Evolutionary conservation across 139 green algal species (phyloP).

Genomic region (Haematococcus sp.): DNA sequence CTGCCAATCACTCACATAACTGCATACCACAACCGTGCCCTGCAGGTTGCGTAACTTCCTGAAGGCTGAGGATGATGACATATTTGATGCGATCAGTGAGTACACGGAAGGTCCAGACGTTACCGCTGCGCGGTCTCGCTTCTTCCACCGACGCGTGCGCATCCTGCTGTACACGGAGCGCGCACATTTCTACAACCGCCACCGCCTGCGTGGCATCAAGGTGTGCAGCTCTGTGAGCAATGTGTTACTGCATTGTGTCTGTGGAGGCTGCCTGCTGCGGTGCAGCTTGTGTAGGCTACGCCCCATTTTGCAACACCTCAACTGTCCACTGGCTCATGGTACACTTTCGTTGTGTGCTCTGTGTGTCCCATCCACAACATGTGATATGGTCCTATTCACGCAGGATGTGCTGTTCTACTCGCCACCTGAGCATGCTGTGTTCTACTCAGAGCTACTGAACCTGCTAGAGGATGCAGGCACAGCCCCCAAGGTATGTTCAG

Average conservation of each 20-base stretch:
- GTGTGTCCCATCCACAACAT: too few relatives aligned
- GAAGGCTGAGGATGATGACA: conserved; percentile 40
- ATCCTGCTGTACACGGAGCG: conserved; percentile 95
- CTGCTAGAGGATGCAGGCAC: conserved; percentile 38
- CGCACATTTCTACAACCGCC: conserved; percentile 92
- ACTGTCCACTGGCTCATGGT: too few relatives aligned
- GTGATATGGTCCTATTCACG: too few relatives aligned
- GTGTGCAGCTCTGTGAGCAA: conserved; percentile 36
- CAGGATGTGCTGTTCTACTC: conserved; percentile 86
- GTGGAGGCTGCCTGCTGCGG: too few relatives aligned
- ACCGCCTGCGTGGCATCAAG: conserved; percentile 72
- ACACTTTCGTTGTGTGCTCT: too few relatives aligned
- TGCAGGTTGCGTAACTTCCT: conserved; percentile 64
- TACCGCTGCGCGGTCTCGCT: conserved; percentile 48
- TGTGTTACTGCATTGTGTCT: background rate
- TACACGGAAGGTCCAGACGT: conserved; percentile 77
- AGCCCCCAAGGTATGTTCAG: conserved; percentile 7
- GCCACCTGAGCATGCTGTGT: conserved; percentile 76
- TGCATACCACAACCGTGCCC: too few relatives aligned
- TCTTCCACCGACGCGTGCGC: conserved; percentile 66
- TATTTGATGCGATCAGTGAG: conserved; percentile 69
- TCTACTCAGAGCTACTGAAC: conserved; percentile 84
- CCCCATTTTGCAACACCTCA: too few relatives aligned
- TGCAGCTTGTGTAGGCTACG: too few relatives aligned
- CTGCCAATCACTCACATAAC: too few relatives aligned